These are phyloP conservation scores for Nicotiana sylvestris DNA, from an alignment of 257 asterid genomes.

Conservation along the genomic window DNA sequence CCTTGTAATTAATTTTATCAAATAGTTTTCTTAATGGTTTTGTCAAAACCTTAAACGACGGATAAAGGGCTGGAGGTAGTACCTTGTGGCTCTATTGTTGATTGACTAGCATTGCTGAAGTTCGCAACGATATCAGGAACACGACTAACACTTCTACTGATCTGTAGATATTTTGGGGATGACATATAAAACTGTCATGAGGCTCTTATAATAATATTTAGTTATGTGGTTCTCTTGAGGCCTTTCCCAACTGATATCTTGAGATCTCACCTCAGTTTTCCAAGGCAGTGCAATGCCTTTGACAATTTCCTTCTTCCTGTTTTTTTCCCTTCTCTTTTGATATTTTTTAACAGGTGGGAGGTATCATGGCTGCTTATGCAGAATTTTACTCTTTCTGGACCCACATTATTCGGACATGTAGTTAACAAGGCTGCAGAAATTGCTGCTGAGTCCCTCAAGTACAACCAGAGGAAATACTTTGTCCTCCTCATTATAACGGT, in stretches of 20 bases:
- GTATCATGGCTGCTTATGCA: constrained; percentile 74
- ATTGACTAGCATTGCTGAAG: not conserved
- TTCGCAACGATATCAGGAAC: not conserved
- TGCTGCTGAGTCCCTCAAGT: constrained; percentile 50
- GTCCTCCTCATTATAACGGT: constrained; percentile 72
- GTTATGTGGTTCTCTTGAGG: not conserved
- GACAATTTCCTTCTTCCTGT: not conserved
- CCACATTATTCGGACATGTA: constrained; percentile 78
- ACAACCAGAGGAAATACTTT: constrained; percentile 50
- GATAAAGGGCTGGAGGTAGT: not conserved
- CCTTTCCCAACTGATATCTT: not conserved
- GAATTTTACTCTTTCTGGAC: constrained; percentile 59
- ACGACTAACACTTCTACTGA: not conserved
- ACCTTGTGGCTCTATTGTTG: not conserved
- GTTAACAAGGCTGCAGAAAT: constrained; percentile 67
- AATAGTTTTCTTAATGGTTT: not conserved
- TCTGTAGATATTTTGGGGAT: not conserved
- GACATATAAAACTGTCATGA: not conserved
- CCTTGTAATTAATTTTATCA: not conserved
- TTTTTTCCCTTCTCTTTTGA: not conserved
- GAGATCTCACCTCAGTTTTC: not conserved
- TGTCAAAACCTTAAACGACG: not conserved
- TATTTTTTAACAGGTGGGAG: constrained; percentile 44
- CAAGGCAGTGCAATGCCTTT: not conserved
- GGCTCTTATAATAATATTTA: not conserved